These are phyloP conservation scores for Fomitopsis serialis DNA, from an alignment of 768 basidiomycete genomes.

Conservation along the genomic window DNA sequence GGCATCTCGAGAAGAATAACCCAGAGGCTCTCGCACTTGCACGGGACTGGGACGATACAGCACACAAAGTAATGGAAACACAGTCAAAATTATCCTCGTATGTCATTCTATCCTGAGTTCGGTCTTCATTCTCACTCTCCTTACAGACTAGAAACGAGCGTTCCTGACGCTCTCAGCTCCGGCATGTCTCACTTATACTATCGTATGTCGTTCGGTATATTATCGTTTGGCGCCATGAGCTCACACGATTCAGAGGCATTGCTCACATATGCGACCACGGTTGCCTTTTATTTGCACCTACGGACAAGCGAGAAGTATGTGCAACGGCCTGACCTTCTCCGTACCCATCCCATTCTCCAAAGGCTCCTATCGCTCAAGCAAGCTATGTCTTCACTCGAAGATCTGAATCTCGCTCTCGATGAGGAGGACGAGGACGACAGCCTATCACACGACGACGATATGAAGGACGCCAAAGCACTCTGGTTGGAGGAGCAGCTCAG, in stretches of 20 bases:
- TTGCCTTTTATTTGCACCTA: conserved; percentile 92
- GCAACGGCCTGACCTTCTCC: conserved; percentile 55
- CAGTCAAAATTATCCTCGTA: conserved; percentile 53
- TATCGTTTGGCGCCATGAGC: neutral
- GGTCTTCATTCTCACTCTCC: neutral
- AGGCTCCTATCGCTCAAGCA: conserved; percentile 83
- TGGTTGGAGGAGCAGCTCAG: conserved; percentile 11
- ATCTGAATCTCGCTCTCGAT: conserved; percentile 67
- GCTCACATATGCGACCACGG: conserved; percentile 82
- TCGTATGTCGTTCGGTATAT: conserved; percentile 50
- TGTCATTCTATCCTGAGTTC: conserved; percentile 12
- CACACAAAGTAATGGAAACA: conserved; percentile 43
- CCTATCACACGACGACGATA: conserved; percentile 34
- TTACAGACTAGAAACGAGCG: conserved; percentile 40
- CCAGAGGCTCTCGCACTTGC: conserved; percentile 79
- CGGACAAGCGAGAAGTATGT: conserved; percentile 63
- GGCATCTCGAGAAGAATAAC: conserved; percentile 66
- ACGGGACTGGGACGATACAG: conserved; percentile 78
- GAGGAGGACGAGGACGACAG: conserved; percentile 39
- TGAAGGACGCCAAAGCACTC: conserved; percentile 13
- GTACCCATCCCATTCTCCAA: conserved; percentile 63
- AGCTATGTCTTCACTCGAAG: conserved; percentile 75
- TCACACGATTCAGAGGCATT: conserved; percentile 60
- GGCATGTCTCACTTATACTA: conserved; percentile 84
- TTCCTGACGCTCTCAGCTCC: conserved; percentile 48